Base-by-base conservation (phyloP, 345 rosid species). In the Nephelium lappaceum region DNA sequence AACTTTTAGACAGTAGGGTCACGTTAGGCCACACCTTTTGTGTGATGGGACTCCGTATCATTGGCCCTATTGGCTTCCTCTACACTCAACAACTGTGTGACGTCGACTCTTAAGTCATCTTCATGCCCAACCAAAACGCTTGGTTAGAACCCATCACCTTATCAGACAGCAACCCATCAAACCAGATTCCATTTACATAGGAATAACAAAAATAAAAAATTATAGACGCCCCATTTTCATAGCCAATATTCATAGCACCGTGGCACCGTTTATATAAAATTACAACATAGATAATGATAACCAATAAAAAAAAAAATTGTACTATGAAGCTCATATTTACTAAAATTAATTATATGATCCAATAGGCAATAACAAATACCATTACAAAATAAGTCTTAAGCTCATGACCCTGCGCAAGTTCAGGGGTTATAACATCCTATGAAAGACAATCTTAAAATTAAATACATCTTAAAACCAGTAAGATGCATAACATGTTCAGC, bases 401-500 rank as follows among this genome's bases (percentile, higher is more conserved):
- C 21, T 8, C n/a, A 16, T 53, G 58, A 60, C 25, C 25, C 64
- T 15, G 55, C n/a, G 58, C 21, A 16, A 16, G 57, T 5, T 51
- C 57, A 51, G 57, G 57, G 15, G 19, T 12, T 49, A 15, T 49
- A 49, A 47, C 45, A 45, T 7, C 51, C 12, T 45, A 45, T 45
- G 0, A 45, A 45, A 31, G 36, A 31, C 36, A n/a, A n/a, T n/a
- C n/a, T n/a, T n/a, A n/a, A n/a, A n/a, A n/a, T n/a, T n/a, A n/a
- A n/a, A n/a, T n/a, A n/a, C n/a, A 75, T n/a, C 72, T 21, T 67
- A 38, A 67, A 70, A 23, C 25, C 39, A 31, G 64, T 5, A 43
- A 3, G 47, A 74, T 62, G 57, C 69, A 66, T 75, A 70, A 15
- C 63, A 57, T 8, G 62, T 66, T 67, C 72, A 0, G 25, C 67